phyloP scores from a whole-genome alignment of 1,284 basidiomycete genomes.

The Coniferiporia weirii region DNA sequence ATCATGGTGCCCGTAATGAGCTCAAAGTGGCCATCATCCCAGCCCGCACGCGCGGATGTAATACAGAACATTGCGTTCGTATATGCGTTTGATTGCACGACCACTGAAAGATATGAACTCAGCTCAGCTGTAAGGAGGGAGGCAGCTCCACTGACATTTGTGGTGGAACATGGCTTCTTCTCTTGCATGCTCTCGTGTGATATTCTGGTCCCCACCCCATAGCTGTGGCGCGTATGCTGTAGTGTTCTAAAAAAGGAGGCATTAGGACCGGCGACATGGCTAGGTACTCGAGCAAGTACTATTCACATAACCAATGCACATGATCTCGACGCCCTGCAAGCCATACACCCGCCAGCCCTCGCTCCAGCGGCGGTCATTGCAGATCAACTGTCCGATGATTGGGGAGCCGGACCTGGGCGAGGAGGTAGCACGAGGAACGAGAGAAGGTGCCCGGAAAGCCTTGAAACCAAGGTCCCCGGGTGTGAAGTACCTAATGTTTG shows the following conservation, averaged over 20 bases:
- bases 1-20: conserved; percentile 19
- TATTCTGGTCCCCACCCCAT: conserved; percentile 16
- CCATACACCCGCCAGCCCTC: conserved; percentile 19
- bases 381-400: conserved; percentile 18
- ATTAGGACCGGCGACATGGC: background rate
- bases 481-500: conserved; percentile 14
- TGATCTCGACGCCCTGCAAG: conserved; percentile 18
- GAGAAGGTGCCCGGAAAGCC: conserved; percentile 16
- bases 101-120: conserved; percentile 1
- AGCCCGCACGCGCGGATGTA: conserved; percentile 2
- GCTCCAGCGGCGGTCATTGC: conserved; percentile 18
- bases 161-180: conserved; percentile 18
- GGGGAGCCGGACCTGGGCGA: conserved; percentile 1
- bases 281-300: background rate
- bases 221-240: conserved; percentile 18
- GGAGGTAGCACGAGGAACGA: conserved; percentile 1
- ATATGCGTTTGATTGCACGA: conserved; percentile 18
- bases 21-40: conserved; percentile 19
- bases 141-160: conserved; percentile 1
- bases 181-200: conserved; percentile 14
- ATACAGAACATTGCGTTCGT: conserved; percentile 7
- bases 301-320: conserved; percentile 16
- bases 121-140: background rate
- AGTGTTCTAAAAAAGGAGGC: conserved; percentile 12
- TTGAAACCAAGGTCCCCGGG: conserved; percentile 18